phyloP scores from a whole-genome alignment of 2,329 filamentous ascomycete species.

The Fusarium illudens region DNA sequence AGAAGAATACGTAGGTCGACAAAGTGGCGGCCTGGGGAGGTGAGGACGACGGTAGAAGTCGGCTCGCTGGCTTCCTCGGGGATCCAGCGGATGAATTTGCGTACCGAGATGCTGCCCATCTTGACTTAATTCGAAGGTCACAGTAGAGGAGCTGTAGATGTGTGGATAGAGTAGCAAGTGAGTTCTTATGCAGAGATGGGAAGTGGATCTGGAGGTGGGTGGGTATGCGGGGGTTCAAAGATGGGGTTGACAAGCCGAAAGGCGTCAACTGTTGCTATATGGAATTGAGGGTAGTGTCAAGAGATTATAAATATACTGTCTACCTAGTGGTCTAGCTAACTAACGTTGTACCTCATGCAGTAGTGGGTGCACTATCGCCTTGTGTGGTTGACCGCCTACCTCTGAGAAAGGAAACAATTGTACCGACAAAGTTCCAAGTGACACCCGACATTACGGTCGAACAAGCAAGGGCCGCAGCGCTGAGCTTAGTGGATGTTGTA shows the following conservation, averaged over 20 bases:
- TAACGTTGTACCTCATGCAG: neutral
- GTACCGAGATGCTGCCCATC: constrained; percentile 63
- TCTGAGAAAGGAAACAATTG: neutral
- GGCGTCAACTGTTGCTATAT: neutral
- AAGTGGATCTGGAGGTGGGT: neutral
- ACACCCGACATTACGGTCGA: neutral
- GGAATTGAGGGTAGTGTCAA: neutral
- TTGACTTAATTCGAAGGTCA: neutral
- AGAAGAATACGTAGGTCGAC: constrained; percentile 67
- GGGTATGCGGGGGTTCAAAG: neutral
- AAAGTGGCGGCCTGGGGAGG: constrained; percentile 64
- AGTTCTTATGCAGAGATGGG: neutral
- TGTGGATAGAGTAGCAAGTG: neutral
- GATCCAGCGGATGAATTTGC: constrained; percentile 68
- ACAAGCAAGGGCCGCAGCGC: fast-evolving
- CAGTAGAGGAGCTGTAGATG: neutral
- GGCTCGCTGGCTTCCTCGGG: constrained; percentile 63
- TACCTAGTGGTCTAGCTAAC: neutral
- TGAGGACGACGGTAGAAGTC: constrained; percentile 71
- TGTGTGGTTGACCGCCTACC: neutral
- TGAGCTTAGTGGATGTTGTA: neutral
- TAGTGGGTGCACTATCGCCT: neutral
- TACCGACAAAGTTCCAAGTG: neutral
- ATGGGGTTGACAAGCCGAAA: neutral
- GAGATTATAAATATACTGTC: neutral